Percentiles rank a stretch among this genome's conserved stretches.
phyloP scores from a whole-genome alignment of 2,329 filamentous ascomycete species.

The Xylaria sp. region DNA sequence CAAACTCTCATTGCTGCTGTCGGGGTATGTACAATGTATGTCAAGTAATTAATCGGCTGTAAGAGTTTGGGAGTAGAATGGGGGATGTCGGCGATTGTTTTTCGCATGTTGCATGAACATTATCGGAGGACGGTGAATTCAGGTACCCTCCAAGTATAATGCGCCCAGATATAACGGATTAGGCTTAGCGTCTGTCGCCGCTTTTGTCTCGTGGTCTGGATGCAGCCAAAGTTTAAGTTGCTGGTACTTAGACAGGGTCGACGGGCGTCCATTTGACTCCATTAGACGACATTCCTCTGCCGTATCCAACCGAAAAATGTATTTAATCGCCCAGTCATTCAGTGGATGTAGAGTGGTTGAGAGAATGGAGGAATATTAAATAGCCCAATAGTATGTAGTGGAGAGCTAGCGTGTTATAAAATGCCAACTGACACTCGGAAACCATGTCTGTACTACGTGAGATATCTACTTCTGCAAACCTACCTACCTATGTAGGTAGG shows the following conservation, averaged over 20 bases:
- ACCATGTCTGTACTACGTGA: not conserved
- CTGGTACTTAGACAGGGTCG: not conserved
- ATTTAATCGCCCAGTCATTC: not conserved
- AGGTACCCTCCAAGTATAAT: conserved; percentile 22
- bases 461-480: not conserved
- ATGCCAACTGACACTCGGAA: not conserved
- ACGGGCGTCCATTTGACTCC: not conserved
- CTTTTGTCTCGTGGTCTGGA: conserved; percentile 3
- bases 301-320: not conserved
- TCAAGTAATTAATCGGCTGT: conserved; percentile 7
- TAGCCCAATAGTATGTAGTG: not conserved
- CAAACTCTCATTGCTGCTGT: conserved; percentile 3
- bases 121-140: not conserved
- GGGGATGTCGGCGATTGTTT: conserved; percentile 22
- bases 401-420: not conserved
- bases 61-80: not conserved
- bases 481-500: not conserved
- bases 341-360: not conserved
- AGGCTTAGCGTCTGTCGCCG: conserved; percentile 16
- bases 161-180: conserved; percentile 14
- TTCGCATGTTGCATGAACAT: not conserved
- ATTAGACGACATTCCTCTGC: not conserved
- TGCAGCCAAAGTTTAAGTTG: not conserved
- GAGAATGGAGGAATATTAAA: not conserved
- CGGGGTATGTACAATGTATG: not conserved